A percentile compares a stretch with the other conserved stretches of the same genome.
Conservation (phyloP, 2,329 filamentous ascomycete species). For the Fusarium kyushuense region DNA sequence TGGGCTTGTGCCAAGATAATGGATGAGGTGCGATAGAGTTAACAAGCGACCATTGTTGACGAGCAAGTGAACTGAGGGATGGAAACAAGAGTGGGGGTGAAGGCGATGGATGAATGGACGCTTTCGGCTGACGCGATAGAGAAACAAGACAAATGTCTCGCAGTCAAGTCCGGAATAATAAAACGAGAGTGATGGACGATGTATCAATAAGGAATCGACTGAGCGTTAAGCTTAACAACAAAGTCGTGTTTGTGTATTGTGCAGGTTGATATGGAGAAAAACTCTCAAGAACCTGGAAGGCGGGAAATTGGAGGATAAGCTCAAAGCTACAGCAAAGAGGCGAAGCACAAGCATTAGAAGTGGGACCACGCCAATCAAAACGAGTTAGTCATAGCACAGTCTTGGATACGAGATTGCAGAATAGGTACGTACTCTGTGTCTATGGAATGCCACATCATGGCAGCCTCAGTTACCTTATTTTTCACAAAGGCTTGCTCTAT, state of each 20-base stretch:
- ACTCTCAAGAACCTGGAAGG: not conserved
- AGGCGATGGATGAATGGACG: not conserved
- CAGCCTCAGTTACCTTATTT: no score
- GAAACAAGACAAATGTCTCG: not conserved
- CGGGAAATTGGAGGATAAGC: constrained; percentile 1
- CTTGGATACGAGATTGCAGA: not conserved
- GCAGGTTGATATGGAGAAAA: constrained; percentile 2
- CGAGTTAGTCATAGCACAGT: not conserved
- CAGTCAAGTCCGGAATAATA: constrained; percentile 1
- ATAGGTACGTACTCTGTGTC: not conserved
- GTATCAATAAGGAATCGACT: not conserved
- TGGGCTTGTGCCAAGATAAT: not conserved
- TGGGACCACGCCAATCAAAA: not conserved
- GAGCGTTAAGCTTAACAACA: not conserved
- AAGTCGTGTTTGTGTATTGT: not conserved
- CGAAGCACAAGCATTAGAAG: not conserved
- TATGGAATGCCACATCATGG: not conserved
- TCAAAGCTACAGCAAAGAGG: not conserved
- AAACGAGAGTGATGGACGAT: constrained; percentile 16
- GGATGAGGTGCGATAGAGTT: not conserved
- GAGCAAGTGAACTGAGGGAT: not conserved
- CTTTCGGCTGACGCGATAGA: constrained; percentile 4
- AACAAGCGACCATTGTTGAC: constrained; percentile 12
- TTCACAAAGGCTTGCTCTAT: no score
- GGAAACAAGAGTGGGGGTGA: not conserved